Conservation (phyloP, 352 stramenopile species). For the Globisporangium paddicum region DNA sequence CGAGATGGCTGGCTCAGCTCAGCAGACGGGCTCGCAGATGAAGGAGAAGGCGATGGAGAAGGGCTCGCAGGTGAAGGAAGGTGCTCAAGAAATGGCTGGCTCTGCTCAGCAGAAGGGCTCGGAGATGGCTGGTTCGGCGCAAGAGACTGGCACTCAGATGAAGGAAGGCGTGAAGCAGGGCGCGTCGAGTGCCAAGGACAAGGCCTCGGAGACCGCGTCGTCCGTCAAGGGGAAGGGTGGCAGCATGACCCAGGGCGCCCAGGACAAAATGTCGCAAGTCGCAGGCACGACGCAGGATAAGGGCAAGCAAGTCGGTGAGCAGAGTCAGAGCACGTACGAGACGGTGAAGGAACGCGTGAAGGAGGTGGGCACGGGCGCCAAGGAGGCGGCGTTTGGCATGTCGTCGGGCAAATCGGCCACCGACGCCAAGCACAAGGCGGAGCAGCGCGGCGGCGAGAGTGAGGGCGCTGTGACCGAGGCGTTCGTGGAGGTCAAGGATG, state of each 20-base stretch:
- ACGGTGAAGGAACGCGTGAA: background rate
- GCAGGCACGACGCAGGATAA: too few species aligned
- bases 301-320: too few species aligned
- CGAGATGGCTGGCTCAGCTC: background rate
- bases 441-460: background rate
- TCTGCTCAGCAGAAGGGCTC: background rate
- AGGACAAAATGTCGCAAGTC: too few species aligned
- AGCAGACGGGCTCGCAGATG: background rate
- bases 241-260: background rate
- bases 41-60: too few species aligned
- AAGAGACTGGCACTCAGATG: background rate
- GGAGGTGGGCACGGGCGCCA: background rate
- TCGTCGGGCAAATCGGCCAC: conserved; percentile 1
- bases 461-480: conserved; percentile 3
- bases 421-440: conserved; percentile 3
- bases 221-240: background rate
- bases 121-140: background rate
- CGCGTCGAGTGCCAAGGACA: background rate
- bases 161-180: conserved; percentile 1
- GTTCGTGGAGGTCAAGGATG: conserved; percentile 13
- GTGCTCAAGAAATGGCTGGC: background rate
- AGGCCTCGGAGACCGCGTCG: background rate
- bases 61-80: conserved; percentile 8
- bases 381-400: background rate
- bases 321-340: background rate